A percentile compares a stretch with the other conserved stretches of the same genome.
phyloP scores from a whole-genome alignment of 108 stramenopile species.

The Seminavis robusta region DNA sequence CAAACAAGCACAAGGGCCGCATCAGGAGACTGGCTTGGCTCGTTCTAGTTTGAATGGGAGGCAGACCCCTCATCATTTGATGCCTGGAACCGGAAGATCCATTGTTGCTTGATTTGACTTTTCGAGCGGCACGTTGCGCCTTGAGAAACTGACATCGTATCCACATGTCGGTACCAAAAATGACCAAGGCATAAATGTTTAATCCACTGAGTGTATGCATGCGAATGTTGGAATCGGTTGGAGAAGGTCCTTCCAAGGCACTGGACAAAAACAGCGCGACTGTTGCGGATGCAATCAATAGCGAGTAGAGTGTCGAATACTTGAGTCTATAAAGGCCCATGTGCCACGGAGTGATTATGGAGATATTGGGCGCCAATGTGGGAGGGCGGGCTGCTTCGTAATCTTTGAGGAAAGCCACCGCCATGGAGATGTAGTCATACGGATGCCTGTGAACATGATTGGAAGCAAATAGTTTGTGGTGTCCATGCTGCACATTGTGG shows the following conservation, averaged over 20 bases:
- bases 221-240: not conserved
- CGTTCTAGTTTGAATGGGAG: no score
- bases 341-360: constrained; percentile 25
- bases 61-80: no score
- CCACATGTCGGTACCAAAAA: not conserved
- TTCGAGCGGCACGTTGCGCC: no score
- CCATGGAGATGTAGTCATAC: constrained; percentile 18
- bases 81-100: no score
- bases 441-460: constrained; percentile 10
- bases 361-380: constrained; percentile 21
- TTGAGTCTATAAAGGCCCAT: constrained; percentile 14
- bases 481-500: no score
- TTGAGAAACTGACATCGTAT: not conserved
- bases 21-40: constrained; percentile 1
- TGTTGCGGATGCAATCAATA: constrained; percentile 23
- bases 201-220: not conserved
- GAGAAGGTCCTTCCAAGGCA: constrained; percentile 6
- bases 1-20: constrained; percentile 28
- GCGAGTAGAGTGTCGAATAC: constrained; percentile 17
- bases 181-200: not conserved
- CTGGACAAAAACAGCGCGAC: constrained; percentile 19
- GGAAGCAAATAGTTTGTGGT: no score
- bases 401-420: constrained; percentile 42
- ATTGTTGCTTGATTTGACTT: no score
- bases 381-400: constrained; percentile 37